Conservation (phyloP, 2,329 filamentous ascomycete species). For the Zopfia rhizophila region DNA sequence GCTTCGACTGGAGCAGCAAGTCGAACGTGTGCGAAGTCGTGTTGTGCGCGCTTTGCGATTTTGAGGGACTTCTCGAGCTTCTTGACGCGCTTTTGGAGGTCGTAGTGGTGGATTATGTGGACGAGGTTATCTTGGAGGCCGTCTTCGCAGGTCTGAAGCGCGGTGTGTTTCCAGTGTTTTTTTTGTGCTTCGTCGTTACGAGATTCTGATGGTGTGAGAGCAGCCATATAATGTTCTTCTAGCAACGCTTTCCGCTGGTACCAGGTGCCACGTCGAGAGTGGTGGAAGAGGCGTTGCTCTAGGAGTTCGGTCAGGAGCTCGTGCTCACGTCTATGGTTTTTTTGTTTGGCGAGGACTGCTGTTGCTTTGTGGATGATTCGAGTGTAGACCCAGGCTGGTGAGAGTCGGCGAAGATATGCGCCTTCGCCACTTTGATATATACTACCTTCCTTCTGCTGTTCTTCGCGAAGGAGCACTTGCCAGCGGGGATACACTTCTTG, state of each 20-base stretch:
- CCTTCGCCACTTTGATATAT: constrained; percentile 86
- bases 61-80: constrained; percentile 89
- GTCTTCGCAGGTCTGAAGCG: constrained; percentile 82
- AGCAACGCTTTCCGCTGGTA: constrained; percentile 94
- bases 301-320: constrained; percentile 78
- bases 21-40: constrained; percentile 89
- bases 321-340: constrained; percentile 82
- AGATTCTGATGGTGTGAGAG: constrained; percentile 46
- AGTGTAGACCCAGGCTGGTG: constrained; percentile 91
- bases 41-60: constrained; percentile 84
- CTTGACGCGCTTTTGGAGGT: constrained; percentile 90
- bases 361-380: constrained; percentile 90
- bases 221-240: constrained; percentile 94
- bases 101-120: constrained; percentile 92
- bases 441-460: constrained; percentile 79
- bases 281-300: constrained; percentile 83
- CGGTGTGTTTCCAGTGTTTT: constrained; percentile 82
- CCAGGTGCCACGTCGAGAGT: constrained; percentile 86
- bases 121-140: constrained; percentile 89
- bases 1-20: constrained; percentile 81
- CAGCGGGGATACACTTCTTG: constrained; percentile 83
- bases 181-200: constrained; percentile 70
- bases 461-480: constrained; percentile 76
- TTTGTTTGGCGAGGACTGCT: constrained; percentile 81
- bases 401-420: constrained; percentile 88